Evolutionary conservation across 2,329 filamentous ascomycete genomes (phyloP).

Genomic region (Microdochium bolleyi): DNA sequence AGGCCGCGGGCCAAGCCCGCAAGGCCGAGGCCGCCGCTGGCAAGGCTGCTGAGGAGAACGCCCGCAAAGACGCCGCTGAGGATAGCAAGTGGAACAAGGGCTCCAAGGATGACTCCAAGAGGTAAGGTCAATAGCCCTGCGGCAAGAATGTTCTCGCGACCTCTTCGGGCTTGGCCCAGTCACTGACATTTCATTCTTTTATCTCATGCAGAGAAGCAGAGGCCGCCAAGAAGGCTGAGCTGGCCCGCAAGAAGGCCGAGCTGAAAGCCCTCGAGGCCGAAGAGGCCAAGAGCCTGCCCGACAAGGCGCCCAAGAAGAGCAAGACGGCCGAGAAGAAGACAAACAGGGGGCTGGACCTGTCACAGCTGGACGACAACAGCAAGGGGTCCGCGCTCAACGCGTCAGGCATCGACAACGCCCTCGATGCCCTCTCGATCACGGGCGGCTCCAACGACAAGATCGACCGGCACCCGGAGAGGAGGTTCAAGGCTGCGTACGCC

Average conservation of each 20-base stretch:
- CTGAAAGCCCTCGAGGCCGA: slow-evolving; percentile 74
- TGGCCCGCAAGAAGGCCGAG: slow-evolving; percentile 84
- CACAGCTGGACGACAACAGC: slow-evolving; percentile 61
- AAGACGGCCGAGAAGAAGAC: slow-evolving; percentile 63
- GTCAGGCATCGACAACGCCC: slow-evolving; percentile 84
- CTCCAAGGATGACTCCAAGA: slow-evolving; percentile 76
- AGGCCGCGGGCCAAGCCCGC: slow-evolving; percentile 79
- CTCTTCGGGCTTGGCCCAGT: slow-evolving; percentile 3
- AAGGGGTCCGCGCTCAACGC: slow-evolving; percentile 57
- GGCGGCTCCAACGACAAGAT: slow-evolving; percentile 56
- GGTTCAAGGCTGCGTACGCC: slow-evolving; percentile 79
- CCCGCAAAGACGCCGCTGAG: slow-evolving; percentile 60
- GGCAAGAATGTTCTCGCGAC: neutral
- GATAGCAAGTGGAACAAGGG: slow-evolving; percentile 78
- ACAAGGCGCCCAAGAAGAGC: slow-evolving; percentile 57
- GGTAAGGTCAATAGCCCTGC: slow-evolving; percentile 41
- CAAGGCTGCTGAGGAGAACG: slow-evolving; percentile 66
- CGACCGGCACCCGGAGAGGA: slow-evolving; percentile 80
- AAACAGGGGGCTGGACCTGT: slow-evolving; percentile 63
- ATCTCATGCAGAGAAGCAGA: slow-evolving; percentile 61
- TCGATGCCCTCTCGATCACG: slow-evolving; percentile 73
- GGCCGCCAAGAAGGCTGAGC: slow-evolving; percentile 74
- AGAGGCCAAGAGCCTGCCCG: slow-evolving; percentile 63
- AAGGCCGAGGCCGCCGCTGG: slow-evolving; percentile 82
- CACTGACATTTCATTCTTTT: neutral